These are phyloP conservation scores for Luffa acutangula DNA, from an alignment of 306 rosid genomes.

Conservation along the genomic window DNA sequence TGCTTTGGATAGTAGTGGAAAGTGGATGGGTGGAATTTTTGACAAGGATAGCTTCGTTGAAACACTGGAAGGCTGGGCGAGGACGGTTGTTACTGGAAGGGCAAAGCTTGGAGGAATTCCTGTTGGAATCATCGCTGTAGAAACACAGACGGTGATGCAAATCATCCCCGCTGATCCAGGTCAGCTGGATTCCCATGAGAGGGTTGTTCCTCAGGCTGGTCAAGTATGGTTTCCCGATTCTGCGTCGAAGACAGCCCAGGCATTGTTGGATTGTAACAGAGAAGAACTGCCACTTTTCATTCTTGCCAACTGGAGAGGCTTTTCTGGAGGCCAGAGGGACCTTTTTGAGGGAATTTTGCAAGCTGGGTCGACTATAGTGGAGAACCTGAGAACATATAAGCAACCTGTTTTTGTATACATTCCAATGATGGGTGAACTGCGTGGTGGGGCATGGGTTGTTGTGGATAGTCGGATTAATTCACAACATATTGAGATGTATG, in stretches of 20 bases:
- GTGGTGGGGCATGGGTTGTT: conserved; percentile 99
- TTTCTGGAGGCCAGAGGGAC: conserved; percentile 98
- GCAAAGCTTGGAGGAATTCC: conserved; percentile 99
- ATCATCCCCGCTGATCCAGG: conserved; percentile 99
- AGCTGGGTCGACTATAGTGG: conserved; percentile 98
- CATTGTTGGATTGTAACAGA: conserved; percentile 81
- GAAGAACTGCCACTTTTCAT: conserved; percentile 96
- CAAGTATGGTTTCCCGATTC: conserved; percentile 99
- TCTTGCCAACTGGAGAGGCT: conserved; percentile 97
- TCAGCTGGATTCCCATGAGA: conserved; percentile 91
- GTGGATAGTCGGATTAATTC: conserved; percentile 88
- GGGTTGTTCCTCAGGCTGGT: conserved; percentile 99
- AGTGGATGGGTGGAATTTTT: conserved; percentile 90
- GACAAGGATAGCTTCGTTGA: conserved; percentile 95
- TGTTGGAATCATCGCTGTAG: conserved; percentile 88
- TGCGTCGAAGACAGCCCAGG: conserved; percentile 91
- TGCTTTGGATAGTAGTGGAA: conserved; percentile 45
- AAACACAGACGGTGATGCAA: conserved; percentile 97
- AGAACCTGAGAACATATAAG: conserved; percentile 90
- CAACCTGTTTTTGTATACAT: conserved; percentile 92
- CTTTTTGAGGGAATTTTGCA: conserved; percentile 98
- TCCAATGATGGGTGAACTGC: conserved; percentile 97
- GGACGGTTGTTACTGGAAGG: conserved; percentile 95
- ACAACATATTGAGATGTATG: conserved; percentile 90
- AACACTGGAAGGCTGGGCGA: conserved; percentile 98